A percentile compares a stretch with the other conserved stretches of the same genome.
phyloP scores from a whole-genome alignment of 441 rosid species.

The Kokia cookei region DNA sequence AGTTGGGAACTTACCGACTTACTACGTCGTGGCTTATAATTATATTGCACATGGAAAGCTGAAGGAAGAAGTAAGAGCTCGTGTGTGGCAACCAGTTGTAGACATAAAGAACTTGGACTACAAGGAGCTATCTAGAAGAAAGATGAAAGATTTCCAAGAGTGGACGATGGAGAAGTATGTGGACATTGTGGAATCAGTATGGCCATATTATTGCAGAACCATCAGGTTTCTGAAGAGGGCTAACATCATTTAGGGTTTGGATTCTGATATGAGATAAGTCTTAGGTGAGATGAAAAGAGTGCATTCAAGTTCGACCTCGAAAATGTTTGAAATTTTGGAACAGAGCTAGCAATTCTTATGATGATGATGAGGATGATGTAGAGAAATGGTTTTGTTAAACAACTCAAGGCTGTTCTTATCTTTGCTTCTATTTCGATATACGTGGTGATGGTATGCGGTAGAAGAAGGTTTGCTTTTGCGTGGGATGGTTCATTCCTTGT shows the following conservation, averaged over 20 bases:
- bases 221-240: conserved; percentile 92
- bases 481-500: too few species aligned
- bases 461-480: too few species aligned
- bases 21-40: conserved; percentile 29
- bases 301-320: background rate
- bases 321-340: background rate
- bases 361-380: too few species aligned
- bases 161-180: conserved; percentile 68
- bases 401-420: too few species aligned
- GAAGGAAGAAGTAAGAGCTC: conserved; percentile 41
- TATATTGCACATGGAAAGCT: conserved; percentile 64
- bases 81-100: conserved; percentile 48
- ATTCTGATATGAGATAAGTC: background rate
- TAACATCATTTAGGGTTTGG: conserved; percentile 47
- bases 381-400: too few species aligned
- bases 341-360: background rate
- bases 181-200: conserved; percentile 81
- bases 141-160: conserved; percentile 51
- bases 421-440: too few species aligned
- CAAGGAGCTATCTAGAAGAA: conserved; percentile 51
- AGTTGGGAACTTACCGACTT: conserved; percentile 27
- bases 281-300: background rate
- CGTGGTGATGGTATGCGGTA: too few species aligned
- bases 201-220: conserved; percentile 93
- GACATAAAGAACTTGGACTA: conserved; percentile 59